Base-by-base conservation (phyloP, 306 rosid species). In the Casuarina cunninghamiana region DNA sequence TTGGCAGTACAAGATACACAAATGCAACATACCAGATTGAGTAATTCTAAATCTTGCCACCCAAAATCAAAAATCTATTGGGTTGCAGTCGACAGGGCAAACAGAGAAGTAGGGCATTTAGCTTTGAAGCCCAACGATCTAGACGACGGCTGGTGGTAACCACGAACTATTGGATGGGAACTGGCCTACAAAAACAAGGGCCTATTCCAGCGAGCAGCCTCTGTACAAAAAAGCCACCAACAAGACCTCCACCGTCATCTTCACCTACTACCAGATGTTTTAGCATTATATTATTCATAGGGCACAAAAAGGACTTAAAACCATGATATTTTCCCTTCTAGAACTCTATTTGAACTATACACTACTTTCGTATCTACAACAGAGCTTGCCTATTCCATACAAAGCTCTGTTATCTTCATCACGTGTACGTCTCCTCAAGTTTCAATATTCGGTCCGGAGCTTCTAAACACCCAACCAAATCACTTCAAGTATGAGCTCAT, bases 401-500 rank as follows among this genome's bases (percentile, higher is more conserved):
- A 39, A 53, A 53, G 71, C 74, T 51, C 75, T 10, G 51, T 71
- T 70, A 32, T 57, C 76, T 82, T 77, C 79, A 63, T 60, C 75
- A 10, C 57, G 42, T 71, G 7, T 26, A 37, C 53, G 72, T 75
- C 72, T 66, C 67, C 77, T 10, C 66, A 17, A 48, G 39, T 49
- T 39, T 45, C 84, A 77, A 69, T 55, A 66, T 10, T n/a, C 35
- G 44, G 65, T 61, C 75, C 38, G 74, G 73, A 61, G 12, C 72
- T 69, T 74, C 26, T 68, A 68, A 79, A 71, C 69, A 74, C 78
- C 73, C 78, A 46, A 75, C 73, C 78, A 46, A 75, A 49, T 90
- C 79, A 87, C 75, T 45, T 78, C 72, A 87, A 75, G 80, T 92
- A 95, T 12, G 98, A 95, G 87, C 90, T 86, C 89, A 83, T 84